A percentile compares a stretch with the other conserved stretches of the same genome.
These are phyloP conservation scores for Suillus fuscotomentosus DNA, from an alignment of 768 basidiomycete species.

Conservation along the genomic window DNA sequence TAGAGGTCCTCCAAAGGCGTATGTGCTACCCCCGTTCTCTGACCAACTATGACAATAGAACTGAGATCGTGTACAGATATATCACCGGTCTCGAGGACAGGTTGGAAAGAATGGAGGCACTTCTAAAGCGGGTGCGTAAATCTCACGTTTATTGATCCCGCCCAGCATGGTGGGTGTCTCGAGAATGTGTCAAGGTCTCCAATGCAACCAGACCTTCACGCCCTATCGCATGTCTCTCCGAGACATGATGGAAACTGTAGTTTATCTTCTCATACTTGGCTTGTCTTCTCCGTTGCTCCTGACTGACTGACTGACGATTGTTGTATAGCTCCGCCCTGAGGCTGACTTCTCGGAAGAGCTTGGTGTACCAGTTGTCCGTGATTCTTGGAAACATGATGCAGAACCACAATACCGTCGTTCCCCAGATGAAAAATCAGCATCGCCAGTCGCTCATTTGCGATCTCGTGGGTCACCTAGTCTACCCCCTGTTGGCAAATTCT, in stretches of 20 bases:
- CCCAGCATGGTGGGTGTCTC: neutral
- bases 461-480: constrained; percentile 11
- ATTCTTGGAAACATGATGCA: constrained; percentile 54
- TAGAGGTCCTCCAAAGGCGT: constrained; percentile 69
- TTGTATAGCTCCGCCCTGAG: constrained; percentile 56
- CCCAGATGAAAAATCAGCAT: constrained; percentile 22
- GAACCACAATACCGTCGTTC: constrained; percentile 14
- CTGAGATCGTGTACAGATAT: constrained; percentile 38
- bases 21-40: constrained; percentile 25
- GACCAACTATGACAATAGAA: constrained; percentile 1
- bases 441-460: constrained; percentile 17
- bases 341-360: constrained; percentile 60
- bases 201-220: neutral
- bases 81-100: constrained; percentile 58
- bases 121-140: constrained; percentile 48
- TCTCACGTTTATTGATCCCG: neutral
- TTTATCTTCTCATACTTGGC: neutral
- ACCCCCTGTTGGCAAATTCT: constrained; percentile 8
- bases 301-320: neutral
- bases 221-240: neutral
- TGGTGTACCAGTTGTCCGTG: constrained; percentile 60
- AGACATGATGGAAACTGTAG: neutral
- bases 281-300: neutral
- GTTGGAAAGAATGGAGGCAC: constrained; percentile 52
- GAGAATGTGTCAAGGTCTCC: neutral